phyloP scores from a whole-genome alignment of 306 rosid genomes.

The Quercus cerris region DNA sequence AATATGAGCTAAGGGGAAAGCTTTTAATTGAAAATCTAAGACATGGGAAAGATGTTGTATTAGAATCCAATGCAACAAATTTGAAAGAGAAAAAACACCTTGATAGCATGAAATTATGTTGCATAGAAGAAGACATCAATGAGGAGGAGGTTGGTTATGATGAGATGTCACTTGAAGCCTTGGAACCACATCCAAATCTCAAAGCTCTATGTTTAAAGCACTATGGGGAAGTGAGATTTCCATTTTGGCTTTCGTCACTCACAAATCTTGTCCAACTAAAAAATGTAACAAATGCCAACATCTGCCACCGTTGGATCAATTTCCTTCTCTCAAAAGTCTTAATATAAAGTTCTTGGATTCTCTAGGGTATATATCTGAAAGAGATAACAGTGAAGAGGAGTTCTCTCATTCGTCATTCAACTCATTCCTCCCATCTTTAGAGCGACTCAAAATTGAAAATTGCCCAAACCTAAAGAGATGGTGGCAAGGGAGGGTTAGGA shows the following conservation, averaged over 20 bases:
- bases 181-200: conserved; percentile 2
- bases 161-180: background rate
- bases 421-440: conserved; percentile 14
- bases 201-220: fast-evolving
- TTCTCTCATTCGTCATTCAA: background rate
- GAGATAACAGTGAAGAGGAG: background rate
- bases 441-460: background rate
- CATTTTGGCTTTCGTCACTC: conserved; percentile 16
- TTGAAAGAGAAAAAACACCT: background rate
- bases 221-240: background rate
- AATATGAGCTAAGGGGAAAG: background rate
- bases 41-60: background rate
- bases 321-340: conserved; percentile 20
- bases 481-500: background rate
- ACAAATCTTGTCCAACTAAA: background rate
- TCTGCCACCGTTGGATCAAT: background rate
- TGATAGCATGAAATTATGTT: background rate
- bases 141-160: background rate
- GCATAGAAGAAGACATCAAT: background rate
- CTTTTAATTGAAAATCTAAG: background rate
- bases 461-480: conserved; percentile 23
- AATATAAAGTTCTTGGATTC: fast-evolving
- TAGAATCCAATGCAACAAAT: background rate
- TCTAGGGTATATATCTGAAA: background rate
- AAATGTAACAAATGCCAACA: background rate